Evolutionary conservation across 2,329 filamentous ascomycete genomes (phyloP).

Genomic region (Cordyceps cateniannulata): DNA sequence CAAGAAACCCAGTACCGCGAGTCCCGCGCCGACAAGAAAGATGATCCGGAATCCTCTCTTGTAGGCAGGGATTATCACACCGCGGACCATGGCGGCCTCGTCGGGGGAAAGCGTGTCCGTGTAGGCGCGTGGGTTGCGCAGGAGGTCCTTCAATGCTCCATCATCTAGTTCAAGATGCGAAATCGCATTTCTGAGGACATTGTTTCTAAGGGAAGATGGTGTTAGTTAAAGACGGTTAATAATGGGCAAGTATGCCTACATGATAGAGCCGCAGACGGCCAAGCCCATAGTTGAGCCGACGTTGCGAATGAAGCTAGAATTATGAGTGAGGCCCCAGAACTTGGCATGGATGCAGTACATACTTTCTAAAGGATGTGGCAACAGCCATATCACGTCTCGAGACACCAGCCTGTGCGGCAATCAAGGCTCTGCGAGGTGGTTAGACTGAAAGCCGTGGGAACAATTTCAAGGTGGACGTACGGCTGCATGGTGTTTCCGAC

Average conservation of each 20-base stretch:
- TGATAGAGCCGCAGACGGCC: conserved; percentile 29
- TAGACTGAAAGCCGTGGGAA: not conserved
- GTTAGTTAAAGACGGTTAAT: not conserved
- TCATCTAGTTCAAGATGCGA: conserved; percentile 20
- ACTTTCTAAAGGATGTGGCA: conserved; percentile 39
- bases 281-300: conserved; percentile 33
- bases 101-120: conserved; percentile 21
- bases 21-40: conserved; percentile 30
- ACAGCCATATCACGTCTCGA: conserved; percentile 40
- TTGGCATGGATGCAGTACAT: conserved; percentile 11
- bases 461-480: conserved; percentile 20
- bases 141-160: conserved; percentile 20
- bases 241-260: not conserved
- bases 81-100: conserved; percentile 25
- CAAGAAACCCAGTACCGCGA: conserved; percentile 30
- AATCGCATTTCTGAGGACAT: conserved; percentile 26
- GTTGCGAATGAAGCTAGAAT: conserved; percentile 32
- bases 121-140: conserved; percentile 29
- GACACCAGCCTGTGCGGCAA: conserved; percentile 52
- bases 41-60: conserved; percentile 30
- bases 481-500: conserved; percentile 47
- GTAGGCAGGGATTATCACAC: conserved; percentile 30
- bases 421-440: conserved; percentile 26
- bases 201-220: conserved; percentile 26
- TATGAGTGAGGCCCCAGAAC: not conserved